Base-by-base conservation (phyloP, 495 filamentous ascomycete species). In the Talaromyces borbonicus region DNA sequence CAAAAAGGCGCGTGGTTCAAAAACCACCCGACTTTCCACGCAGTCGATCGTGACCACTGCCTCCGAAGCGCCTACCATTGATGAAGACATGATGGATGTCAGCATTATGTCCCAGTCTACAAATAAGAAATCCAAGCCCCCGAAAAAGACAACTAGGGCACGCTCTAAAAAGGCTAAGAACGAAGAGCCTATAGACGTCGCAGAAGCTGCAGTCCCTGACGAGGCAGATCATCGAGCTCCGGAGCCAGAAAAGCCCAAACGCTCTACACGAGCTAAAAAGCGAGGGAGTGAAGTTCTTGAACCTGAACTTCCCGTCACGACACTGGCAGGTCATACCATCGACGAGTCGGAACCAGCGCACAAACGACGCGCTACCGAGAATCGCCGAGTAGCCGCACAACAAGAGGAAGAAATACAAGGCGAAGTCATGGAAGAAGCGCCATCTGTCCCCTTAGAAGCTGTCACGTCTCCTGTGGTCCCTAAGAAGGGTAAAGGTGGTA, bases 11-110 rank as follows among this genome's bases (percentile, higher is more conserved):
- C 75, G 83, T 49, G 57, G 64, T 36, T 90, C 86, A 27, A 86
- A 84, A 55, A 72, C 71, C 15, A 84, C 85, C 9, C 74, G 85
- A 22, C 65, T 85, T 5, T 92, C 85, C 8, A 78, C 72, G 0
- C 82, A 87, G 50, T 87, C 84, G 3, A 65, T 71, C 29, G 60
- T 67, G 8, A 80, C 77, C 1, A 61, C 58, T 22, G 49, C 68
- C 32, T 77, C 74, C 2, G 78, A 80, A 49, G 66, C 68, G 0
- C 66, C 70, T 1, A 77, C 79, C 2, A 48, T 74, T 16, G 74
- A 83, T 38, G 75, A 81, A 26, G 72, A 78, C n/a, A 31, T 47
- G 20, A 66, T 68, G 50, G 84, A 87, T 52, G 79, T 87, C 44
- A 90, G 78, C 53, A 69, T 82, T 37, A 63, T 86, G 54, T 83